Evolutionary conservation across 2,329 filamentous ascomycete species (phyloP).

Genomic region (Dactylellina drechsleri): DNA sequence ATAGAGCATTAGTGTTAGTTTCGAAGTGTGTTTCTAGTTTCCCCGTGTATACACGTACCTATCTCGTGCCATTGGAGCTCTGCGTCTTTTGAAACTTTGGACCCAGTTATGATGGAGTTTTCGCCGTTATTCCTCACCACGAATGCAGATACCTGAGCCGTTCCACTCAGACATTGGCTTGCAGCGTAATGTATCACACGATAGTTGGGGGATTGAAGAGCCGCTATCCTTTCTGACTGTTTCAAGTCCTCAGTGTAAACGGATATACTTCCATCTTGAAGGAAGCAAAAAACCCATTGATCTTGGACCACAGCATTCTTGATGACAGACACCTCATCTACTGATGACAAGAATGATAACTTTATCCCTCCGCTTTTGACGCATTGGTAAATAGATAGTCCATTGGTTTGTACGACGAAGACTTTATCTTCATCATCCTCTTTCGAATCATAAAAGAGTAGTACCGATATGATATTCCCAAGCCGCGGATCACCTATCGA

Average conservation of each 20-base stretch:
- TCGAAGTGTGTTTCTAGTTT: background rate
- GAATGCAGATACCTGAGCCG: slow-evolving; percentile 32
- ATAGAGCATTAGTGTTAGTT: background rate
- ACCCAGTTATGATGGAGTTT: slow-evolving; percentile 35
- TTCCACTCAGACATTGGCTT: slow-evolving; percentile 24
- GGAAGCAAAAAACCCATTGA: slow-evolving; percentile 36
- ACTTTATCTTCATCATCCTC: slow-evolving; percentile 47
- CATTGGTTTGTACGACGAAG: slow-evolving; percentile 45
- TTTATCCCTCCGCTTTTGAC: slow-evolving; percentile 46
- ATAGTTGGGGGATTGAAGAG: slow-evolving; percentile 29
- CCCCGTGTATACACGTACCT: slow-evolving; percentile 11
- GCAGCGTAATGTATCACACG: slow-evolving; percentile 33
- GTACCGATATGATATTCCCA: slow-evolving; percentile 35
- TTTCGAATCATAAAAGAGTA: slow-evolving; percentile 54
- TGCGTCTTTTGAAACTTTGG: slow-evolving; percentile 18
- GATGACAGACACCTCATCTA: slow-evolving; percentile 32
- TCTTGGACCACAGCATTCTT: slow-evolving; percentile 32
- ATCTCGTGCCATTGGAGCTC: slow-evolving; percentile 25
- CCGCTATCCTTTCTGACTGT: slow-evolving; percentile 18
- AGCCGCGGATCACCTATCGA: slow-evolving; percentile 44
- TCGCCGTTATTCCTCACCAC: slow-evolving; percentile 34
- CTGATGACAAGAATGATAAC: slow-evolving; percentile 30
- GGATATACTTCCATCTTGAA: slow-evolving; percentile 31
- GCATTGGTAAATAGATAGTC: slow-evolving; percentile 39
- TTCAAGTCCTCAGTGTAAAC: slow-evolving; percentile 42